Conservation (phyloP, 768 basidiomycete genomes). For the Lenzites betulinus region DNA sequence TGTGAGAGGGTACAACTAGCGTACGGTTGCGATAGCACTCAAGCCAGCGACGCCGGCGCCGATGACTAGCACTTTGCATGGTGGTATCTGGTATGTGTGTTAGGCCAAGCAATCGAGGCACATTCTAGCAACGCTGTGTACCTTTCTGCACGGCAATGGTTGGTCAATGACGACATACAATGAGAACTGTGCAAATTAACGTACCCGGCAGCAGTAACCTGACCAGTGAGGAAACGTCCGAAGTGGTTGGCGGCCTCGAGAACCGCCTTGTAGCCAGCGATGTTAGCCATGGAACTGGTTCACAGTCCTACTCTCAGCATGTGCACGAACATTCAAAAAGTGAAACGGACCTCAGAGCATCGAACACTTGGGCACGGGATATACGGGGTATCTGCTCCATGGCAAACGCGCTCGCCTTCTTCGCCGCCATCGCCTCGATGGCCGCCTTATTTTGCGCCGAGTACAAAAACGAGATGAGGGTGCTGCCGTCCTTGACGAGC, state of each 20-base stretch:
- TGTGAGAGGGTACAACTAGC: slow-evolving; percentile 18
- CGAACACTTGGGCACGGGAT: slow-evolving; percentile 87
- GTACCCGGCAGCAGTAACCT: slow-evolving; percentile 88
- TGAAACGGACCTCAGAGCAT: slow-evolving; percentile 69
- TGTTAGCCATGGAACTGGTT: slow-evolving; percentile 86
- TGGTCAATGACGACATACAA: slow-evolving; percentile 1
- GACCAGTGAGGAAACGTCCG: slow-evolving; percentile 86
- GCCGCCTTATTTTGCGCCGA: slow-evolving; percentile 78
- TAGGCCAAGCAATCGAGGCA: neutral
- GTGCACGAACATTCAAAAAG: neutral
- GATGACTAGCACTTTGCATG: slow-evolving; percentile 84
- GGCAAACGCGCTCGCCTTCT: slow-evolving; percentile 73
- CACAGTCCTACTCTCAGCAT: neutral
- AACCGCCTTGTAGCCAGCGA: slow-evolving; percentile 91
- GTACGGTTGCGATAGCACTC: slow-evolving; percentile 82
- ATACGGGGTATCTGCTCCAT: slow-evolving; percentile 95
- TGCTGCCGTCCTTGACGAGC: slow-evolving; percentile 69
- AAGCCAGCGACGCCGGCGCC: slow-evolving; percentile 89
- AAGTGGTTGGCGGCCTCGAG: slow-evolving; percentile 89
- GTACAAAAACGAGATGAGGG: slow-evolving; percentile 82
- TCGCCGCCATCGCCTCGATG: slow-evolving; percentile 67
- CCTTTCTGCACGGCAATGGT: slow-evolving; percentile 41
- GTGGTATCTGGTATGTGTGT: slow-evolving; percentile 60
- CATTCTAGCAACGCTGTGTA: slow-evolving; percentile 22
- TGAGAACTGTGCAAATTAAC: slow-evolving; percentile 29